Conservation (phyloP, 306 rosid genomes). For the Prunus davidiana region DNA sequence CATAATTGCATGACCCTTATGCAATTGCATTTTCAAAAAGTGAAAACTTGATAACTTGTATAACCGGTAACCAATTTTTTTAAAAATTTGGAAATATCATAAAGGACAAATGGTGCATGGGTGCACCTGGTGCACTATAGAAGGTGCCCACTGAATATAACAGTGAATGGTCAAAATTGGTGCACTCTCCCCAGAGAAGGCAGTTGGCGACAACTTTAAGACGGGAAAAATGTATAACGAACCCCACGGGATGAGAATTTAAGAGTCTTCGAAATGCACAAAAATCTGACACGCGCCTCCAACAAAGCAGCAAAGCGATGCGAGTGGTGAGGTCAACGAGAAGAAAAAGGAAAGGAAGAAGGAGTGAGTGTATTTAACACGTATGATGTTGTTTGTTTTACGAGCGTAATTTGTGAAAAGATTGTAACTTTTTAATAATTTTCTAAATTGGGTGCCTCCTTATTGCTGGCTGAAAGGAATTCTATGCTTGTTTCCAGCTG, state of each 20-base stretch:
- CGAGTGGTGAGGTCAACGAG: neutral
- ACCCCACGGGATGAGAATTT: neutral
- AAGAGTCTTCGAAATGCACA: neutral
- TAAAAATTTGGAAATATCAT: no score
- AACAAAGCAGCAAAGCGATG: neutral
- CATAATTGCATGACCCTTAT: no score
- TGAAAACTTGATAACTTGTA: no score
- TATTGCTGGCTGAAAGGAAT: neutral
- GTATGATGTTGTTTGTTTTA: neutral
- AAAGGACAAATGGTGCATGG: no score
- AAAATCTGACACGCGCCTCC: constrained; percentile 6
- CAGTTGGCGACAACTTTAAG: neutral
- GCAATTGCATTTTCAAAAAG: no score
- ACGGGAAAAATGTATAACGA: neutral
- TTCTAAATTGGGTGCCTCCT: neutral
- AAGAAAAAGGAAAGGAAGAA: neutral
- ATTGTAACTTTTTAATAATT: neutral
- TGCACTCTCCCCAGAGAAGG: neutral
- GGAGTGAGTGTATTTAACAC: neutral
- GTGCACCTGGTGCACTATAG: no score
- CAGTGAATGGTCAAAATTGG: no score
- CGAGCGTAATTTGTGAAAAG: neutral
- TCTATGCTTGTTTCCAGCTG: neutral
- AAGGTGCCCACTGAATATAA: no score
- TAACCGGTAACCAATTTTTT: no score